phyloP scores from a whole-genome alignment of 306 rosid genomes.

The Sicyos baderoa region DNA sequence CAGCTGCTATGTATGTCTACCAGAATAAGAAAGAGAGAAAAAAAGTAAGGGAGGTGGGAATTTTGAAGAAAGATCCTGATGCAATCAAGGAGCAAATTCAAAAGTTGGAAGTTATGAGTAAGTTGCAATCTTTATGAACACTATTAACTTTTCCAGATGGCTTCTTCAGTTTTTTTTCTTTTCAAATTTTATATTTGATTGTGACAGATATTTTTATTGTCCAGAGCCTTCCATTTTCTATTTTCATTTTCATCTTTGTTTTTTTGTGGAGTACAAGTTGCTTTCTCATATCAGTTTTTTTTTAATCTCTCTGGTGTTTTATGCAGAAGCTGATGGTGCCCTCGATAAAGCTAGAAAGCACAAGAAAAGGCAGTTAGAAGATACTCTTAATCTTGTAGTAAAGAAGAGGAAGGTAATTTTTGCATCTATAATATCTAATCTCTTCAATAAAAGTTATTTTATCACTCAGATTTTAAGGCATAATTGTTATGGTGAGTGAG shows the following conservation, averaged over 20 bases:
- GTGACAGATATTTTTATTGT: too few species aligned
- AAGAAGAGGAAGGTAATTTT: slow-evolving; percentile 80
- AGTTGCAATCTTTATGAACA: slow-evolving; percentile 26
- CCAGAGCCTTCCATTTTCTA: too few species aligned
- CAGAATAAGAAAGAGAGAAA: slow-evolving; percentile 95
- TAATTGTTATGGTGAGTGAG: neutral
- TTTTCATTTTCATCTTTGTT: too few species aligned
- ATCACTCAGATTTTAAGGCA: neutral
- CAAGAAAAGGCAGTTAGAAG: slow-evolving; percentile 94
- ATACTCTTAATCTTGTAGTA: slow-evolving; percentile 79
- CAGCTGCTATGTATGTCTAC: slow-evolving; percentile 22
- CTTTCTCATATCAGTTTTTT: slow-evolving; percentile 8
- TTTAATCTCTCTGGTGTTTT: slow-evolving; percentile 17
- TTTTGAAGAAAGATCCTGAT: slow-evolving; percentile 98
- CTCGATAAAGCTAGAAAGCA: slow-evolving; percentile 97
- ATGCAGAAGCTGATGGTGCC: slow-evolving; percentile 98
- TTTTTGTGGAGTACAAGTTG: neutral
- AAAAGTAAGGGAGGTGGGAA: slow-evolving; percentile 99
- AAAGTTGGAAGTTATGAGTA: slow-evolving; percentile 89
- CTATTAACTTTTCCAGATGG: neutral
- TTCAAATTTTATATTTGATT: too few species aligned
- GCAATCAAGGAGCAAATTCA: slow-evolving; percentile 68
- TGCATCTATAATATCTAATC: neutral
- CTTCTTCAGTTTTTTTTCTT: neutral
- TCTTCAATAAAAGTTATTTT: neutral